Conservation (phyloP, 1,284 basidiomycete species). For the Ceratobasidium sp. region DNA sequence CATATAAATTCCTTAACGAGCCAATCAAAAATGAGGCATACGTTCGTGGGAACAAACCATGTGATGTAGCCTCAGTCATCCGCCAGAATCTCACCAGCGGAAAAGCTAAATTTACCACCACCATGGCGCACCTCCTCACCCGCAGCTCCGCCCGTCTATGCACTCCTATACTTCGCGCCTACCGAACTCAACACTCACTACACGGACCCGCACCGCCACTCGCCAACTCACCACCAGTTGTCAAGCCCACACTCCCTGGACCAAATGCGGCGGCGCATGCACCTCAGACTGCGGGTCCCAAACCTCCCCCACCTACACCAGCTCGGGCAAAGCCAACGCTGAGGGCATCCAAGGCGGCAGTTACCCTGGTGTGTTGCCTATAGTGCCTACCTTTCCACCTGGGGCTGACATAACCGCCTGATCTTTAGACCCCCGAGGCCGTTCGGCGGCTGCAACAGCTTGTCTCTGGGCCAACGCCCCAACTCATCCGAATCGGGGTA, state of each 20-base stretch:
- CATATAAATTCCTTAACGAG: neutral
- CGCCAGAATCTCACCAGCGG: constrained; percentile 10
- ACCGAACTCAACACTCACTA: constrained; percentile 30
- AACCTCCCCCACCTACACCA: constrained; percentile 73
- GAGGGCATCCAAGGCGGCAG: constrained; percentile 82
- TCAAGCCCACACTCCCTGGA: constrained; percentile 31
- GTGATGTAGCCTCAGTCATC: constrained; percentile 34
- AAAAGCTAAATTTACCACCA: constrained; percentile 10
- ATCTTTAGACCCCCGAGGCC: constrained; percentile 81
- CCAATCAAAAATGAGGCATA: constrained; percentile 37
- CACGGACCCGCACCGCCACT: constrained; percentile 31
- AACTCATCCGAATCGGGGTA: constrained; percentile 94
- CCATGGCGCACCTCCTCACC: constrained; percentile 28
- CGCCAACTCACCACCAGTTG: constrained; percentile 45
- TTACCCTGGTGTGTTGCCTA: constrained; percentile 76
- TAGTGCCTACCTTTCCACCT: constrained; percentile 5
- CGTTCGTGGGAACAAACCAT: neutral
- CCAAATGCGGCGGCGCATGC: constrained; percentile 57
- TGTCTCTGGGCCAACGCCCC: constrained; percentile 83
- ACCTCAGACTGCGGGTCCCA: constrained; percentile 76
- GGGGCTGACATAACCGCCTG: constrained; percentile 38
- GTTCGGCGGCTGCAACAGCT: constrained; percentile 79
- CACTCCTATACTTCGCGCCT: constrained; percentile 22
- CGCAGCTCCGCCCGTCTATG: constrained; percentile 25
- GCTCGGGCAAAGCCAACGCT: constrained; percentile 75